Evolutionary conservation across 306 rosid genomes (phyloP).

Genomic region (Fagus sylvatica): DNA sequence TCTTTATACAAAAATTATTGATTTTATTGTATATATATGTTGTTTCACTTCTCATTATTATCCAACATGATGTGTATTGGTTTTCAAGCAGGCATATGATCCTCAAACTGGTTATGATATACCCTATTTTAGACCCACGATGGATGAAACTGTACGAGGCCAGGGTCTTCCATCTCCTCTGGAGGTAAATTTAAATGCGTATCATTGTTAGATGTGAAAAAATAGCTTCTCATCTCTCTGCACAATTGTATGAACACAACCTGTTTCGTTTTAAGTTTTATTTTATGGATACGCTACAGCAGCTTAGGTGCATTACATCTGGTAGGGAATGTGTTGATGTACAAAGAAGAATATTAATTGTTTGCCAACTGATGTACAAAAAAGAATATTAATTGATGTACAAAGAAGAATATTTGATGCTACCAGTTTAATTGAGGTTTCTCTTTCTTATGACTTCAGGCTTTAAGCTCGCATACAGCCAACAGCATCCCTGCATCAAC

Average conservation of each 20-base stretch:
- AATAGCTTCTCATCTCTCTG: background rate
- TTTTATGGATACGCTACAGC: background rate
- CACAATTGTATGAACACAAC: background rate
- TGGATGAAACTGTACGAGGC: constrained; percentile 70
- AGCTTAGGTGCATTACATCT: background rate
- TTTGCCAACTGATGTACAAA: background rate
- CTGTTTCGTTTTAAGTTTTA: background rate
- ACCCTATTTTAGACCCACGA: constrained; percentile 76
- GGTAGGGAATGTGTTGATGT: background rate
- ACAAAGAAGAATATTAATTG: background rate
- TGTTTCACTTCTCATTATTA: constrained; percentile 6
- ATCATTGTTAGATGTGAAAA: background rate
- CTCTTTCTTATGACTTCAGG: constrained; percentile 42
- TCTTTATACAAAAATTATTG: background rate
- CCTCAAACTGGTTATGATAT: constrained; percentile 74
- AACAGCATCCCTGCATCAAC: constrained; percentile 68
- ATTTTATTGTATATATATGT: background rate
- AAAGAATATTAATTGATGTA: background rate
- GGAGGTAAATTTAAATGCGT: constrained; percentile 55
- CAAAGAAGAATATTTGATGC: background rate
- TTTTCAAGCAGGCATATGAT: constrained; percentile 82
- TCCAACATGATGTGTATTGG: constrained; percentile 30
- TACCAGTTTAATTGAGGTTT: constrained; percentile 8
- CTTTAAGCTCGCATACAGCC: constrained; percentile 53
- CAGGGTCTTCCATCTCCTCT: constrained; percentile 69